Evolutionary conservation across 2,329 filamentous ascomycete genomes (phyloP), one percentile per base, ranked within the genome.

Genomic region (Aspergillus viridinutans): DNA sequence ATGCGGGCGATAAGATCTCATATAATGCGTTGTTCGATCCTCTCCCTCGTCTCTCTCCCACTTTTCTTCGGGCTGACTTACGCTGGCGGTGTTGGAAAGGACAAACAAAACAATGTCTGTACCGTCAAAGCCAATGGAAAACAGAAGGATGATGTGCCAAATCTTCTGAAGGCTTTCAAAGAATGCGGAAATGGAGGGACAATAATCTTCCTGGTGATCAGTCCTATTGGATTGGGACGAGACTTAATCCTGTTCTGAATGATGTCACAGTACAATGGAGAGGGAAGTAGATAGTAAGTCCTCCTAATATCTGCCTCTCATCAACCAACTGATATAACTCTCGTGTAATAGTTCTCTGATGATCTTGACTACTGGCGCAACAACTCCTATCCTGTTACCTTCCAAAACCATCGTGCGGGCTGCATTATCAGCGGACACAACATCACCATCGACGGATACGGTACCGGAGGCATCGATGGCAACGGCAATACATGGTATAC

Each of bases 401-500:
- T 84, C 60, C 81, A 84, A 62, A 84, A 84, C 62, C 82, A 84
- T 60, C 69, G 68, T n/a, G 81, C 81, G 0, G 77, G 78, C 17
- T 82, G 84, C 57, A 61, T 83, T 20, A 69, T 84, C 48, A 78
- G 76, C 0, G 81, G 81, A 7, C 71, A 77, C 21, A 66, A 75
- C 20, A 83, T 84, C 56, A 71, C 66, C 17, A 83, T 84, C 60
- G 70, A 83, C 61, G 81, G 82, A 10, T 73, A 80, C 56, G 74
- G 74, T 0, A 83, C 78, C 0, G 81, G 81, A n/a, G 78, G 80
- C 2, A 82, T 84, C 50, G 66, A 82, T 55, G 81, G 81, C 5
- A 82, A 82, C 58, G 81, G 82, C 3, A 78, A 84, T 58, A 64
- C 73, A 1, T 84, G 82, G 82, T 84, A 84, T 59, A 76, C 70